Base-by-base conservation (phyloP, 345 rosid genomes). In the Raphanus sativus region DNA sequence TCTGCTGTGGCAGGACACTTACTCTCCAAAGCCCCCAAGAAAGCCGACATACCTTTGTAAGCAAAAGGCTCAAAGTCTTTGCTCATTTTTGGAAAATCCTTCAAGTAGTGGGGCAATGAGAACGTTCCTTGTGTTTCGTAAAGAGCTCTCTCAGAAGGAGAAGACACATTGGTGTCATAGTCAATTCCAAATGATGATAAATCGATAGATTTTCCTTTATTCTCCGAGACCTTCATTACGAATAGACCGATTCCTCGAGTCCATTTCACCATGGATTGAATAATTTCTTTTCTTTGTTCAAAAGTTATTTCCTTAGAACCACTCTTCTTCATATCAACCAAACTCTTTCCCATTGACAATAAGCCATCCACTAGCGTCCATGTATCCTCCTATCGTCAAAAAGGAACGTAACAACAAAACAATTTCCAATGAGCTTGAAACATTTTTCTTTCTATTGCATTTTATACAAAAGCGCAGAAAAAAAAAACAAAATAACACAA, bases 61-160 rank as follows among this genome's bases (percentile, higher is more conserved):
- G 34, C 78, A 24, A 66, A 75, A 15, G 72, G 32, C 60, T 66
- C 72, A 3, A 58, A 66, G 7, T 75, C 72, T 75, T 66, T 75
- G 48, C 78, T n/a, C 2, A 11, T 4, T 58, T 75, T 66, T 9
- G 78, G 78, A 25, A 75, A 58, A 26, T 58, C 24, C 10, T 67
- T 1, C 33, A 75, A 40, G 42, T 66, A 75, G 30, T 3, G 32
- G 15, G 48, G 60, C 21, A 75, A 17, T 58, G 72, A 66, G 33
- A 66, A 75, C 1, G 48, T 58, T 16, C 72, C 71, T 67, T 59
- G 55, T 74, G 70, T 54, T 65, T 65, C 64, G 38, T 34, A 65
- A 50, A 65, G 48, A 73, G 4, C 7, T 62, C 76, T 73, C 52
- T 62, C n/a, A 4, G 56, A 42, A 28, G 68, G 13, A 17, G 68